Percentiles rank a stretch among this genome's conserved stretches.
Conservation (phyloP, 345 rosid species). For the Brassica carinata region DNA sequence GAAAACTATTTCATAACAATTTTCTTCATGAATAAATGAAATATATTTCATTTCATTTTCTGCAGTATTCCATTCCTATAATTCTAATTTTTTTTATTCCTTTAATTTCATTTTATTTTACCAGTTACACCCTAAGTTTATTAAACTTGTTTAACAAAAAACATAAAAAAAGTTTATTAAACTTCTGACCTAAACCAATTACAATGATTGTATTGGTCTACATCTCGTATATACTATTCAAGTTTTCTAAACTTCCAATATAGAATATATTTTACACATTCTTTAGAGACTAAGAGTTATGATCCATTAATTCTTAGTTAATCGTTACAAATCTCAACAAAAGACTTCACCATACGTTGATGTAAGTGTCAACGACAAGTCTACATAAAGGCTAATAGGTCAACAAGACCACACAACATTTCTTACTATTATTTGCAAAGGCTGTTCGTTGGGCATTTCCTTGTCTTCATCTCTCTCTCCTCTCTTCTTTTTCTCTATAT, state of each 20-base stretch:
- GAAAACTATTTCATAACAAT: no score
- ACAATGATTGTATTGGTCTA: not conserved
- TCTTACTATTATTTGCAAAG: slow-evolving; percentile 37
- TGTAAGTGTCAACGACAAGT: slow-evolving; percentile 43
- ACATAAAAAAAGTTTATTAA: no score
- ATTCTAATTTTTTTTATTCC: no score
- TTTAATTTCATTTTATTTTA: no score
- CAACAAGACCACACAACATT: slow-evolving; percentile 40
- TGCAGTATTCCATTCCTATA: no score
- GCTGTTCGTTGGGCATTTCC: slow-evolving; percentile 34
- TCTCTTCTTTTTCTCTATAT: slow-evolving; percentile 16
- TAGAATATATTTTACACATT: not conserved
- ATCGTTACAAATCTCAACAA: not conserved
- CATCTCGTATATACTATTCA: not conserved
- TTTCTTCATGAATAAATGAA: no score
- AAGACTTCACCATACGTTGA: no score
- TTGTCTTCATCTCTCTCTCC: slow-evolving; percentile 15
- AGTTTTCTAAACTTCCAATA: not conserved
- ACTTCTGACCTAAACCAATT: not conserved
- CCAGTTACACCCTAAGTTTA: no score
- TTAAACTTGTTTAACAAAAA: no score
- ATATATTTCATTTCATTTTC: no score
- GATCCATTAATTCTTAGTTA: not conserved
- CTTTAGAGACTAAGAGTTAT: not conserved
- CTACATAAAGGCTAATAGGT: slow-evolving; percentile 36